Base-by-base conservation (phyloP, 1,284 basidiomycete genomes). In the Uromyces viciae-fabae region DNA sequence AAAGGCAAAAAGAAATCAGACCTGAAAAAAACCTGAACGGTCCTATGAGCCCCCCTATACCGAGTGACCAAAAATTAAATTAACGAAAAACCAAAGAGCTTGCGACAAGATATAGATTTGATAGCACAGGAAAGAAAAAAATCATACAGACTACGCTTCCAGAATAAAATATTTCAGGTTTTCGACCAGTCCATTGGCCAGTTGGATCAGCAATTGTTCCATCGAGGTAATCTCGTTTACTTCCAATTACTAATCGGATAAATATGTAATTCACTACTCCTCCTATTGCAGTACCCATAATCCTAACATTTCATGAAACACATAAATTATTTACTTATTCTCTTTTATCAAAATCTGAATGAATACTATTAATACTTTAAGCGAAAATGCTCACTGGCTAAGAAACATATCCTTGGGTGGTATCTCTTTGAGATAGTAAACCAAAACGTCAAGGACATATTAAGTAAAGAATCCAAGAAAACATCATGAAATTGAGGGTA, bases 361-460 rank as follows among this genome's bases (percentile, higher is more conserved):
- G 31, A 25, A 43, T 22, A 33, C 31, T 46, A 64, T 14, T 17
- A 9, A 25, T 62, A n/a, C n/a, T n/a, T n/a, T n/a, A n/a, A n/a
- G n/a, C 17, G n/a, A n/a, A 17, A 43, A 33, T 46, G 68, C 74
- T 75, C 49, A 77, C 73, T 85, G 84, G 0, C 84, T 83, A 36
- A 85, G 73, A 62, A 85, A 86, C 85, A 86, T 86, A 82, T 84
- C 84, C 74, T 84, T 84, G 17, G 85, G 85, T 14, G 84, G 85
- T 36, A 86, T 84, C 71, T 77, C 76, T 72, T 17, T 72, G 31
- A 3, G n/a, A n/a, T n/a, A n/a, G n/a, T n/a, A n/a, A n/a, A n/a
- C 11, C n/a, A 60, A 38, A 43, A 46, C 3, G 40, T 25, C 7
- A 42, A 38, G 19, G 68, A n/a, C n/a, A n/a, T n/a, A n/a, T n/a